These are phyloP conservation scores for Sanguinoderma infundibulare DNA, from an alignment of 1,284 basidiomycete genomes.

Conservation along the genomic window DNA sequence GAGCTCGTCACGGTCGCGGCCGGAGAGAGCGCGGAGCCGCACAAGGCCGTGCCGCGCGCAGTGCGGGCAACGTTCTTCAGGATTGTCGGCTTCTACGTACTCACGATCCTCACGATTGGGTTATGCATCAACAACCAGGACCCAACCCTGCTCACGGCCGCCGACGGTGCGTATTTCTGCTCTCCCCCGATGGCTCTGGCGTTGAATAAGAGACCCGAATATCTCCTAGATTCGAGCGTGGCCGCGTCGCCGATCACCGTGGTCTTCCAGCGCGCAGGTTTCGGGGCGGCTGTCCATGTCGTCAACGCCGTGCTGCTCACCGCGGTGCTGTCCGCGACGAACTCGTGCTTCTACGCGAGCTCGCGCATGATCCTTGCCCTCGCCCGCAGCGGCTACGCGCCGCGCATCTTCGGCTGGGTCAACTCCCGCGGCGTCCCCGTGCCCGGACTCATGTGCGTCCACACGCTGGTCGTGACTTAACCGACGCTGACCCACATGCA, in stretches of 20 bases:
- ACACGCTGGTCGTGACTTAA: constrained; percentile 2
- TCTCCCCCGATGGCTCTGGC: neutral
- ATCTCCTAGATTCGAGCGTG: constrained; percentile 44
- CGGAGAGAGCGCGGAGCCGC: constrained; percentile 61
- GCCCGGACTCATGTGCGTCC: constrained; percentile 49
- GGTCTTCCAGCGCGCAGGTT: constrained; percentile 60
- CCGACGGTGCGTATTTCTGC: constrained; percentile 38
- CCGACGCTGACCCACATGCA: constrained; percentile 27
- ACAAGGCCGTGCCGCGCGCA: constrained; percentile 66
- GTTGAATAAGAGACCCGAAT: neutral
- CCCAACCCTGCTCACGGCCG: constrained; percentile 50
- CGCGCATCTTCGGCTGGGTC: constrained; percentile 69
- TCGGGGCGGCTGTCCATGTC: constrained; percentile 59
- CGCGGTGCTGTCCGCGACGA: constrained; percentile 64
- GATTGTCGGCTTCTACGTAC: constrained; percentile 65
- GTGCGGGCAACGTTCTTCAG: constrained; percentile 74
- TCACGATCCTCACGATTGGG: constrained; percentile 60
- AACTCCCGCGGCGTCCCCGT: constrained; percentile 69
- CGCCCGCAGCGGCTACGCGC: constrained; percentile 79
- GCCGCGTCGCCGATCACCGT: constrained; percentile 61
- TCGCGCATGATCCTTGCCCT: constrained; percentile 85
- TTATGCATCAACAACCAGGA: constrained; percentile 58
- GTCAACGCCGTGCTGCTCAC: constrained; percentile 67
- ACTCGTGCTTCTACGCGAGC: constrained; percentile 76
- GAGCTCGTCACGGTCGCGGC: constrained; percentile 73